phyloP scores from a whole-genome alignment of 108 stramenopile genomes.

The Schizochytrium sp. region DNA sequence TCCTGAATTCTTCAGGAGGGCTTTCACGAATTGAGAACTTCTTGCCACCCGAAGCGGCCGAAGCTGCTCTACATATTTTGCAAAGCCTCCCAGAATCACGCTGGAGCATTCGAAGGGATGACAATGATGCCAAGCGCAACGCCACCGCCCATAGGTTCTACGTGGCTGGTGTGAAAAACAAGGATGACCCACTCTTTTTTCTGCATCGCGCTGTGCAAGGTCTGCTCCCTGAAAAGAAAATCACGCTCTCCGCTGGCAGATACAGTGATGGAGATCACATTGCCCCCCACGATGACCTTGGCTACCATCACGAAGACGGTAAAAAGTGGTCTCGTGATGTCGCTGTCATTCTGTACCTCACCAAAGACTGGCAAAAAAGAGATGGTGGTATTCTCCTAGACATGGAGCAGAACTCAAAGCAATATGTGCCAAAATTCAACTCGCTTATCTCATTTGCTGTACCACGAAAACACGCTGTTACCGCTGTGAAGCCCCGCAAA shows the following conservation, averaged over 20 bases:
- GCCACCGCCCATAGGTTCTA: slow-evolving; percentile 42
- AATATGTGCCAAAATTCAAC: slow-evolving; percentile 44
- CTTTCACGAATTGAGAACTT: slow-evolving; percentile 54
- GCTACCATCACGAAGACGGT: slow-evolving; percentile 47
- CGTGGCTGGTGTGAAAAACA: background rate
- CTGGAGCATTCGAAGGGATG: slow-evolving; percentile 20
- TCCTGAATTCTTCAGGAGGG: background rate
- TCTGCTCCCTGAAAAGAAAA: slow-evolving; percentile 34
- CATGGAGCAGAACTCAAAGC: background rate
- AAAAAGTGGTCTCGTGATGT: slow-evolving; percentile 25
- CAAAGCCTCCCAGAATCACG: background rate
- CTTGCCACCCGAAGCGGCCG: slow-evolving; percentile 41
- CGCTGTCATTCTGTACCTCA: slow-evolving; percentile 50
- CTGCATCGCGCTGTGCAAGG: background rate
- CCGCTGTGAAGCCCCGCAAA: background rate
- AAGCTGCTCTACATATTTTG: slow-evolving; percentile 16
- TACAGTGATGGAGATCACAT: slow-evolving; percentile 27
- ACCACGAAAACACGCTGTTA: slow-evolving; percentile 24
- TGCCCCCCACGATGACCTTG: slow-evolving; percentile 25
- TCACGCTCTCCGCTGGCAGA: slow-evolving; percentile 13
- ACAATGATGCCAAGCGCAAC: background rate
- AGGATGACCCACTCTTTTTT: background rate
- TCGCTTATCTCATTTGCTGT: slow-evolving; percentile 27
- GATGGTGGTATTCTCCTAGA: slow-evolving; percentile 40
- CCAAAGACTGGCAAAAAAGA: slow-evolving; percentile 20